Evolutionary conservation across 192 early-diverging fungal genomes (phyloP).

Genomic region (Cetraspora pellucida): DNA sequence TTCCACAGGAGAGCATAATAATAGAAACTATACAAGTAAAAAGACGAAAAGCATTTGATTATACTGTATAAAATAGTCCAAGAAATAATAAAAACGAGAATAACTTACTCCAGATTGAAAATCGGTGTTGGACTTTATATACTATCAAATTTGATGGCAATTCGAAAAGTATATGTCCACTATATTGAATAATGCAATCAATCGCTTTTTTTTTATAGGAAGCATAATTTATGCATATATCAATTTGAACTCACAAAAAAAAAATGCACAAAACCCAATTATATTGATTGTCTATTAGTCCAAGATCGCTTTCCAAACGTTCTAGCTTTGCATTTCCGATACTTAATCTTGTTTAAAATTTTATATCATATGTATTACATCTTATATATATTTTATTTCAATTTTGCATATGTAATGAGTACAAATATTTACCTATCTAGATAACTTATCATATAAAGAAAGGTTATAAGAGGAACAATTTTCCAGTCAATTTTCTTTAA

Average conservation of each 20-base stretch:
- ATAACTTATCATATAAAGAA: no score
- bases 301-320: slow-evolving; percentile 46
- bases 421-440: no score
- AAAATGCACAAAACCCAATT: slow-evolving; percentile 68
- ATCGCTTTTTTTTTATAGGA: neutral
- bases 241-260: slow-evolving; percentile 58
- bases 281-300: slow-evolving; percentile 48
- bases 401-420: no score
- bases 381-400: no score
- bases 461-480: no score
- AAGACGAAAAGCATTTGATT: neutral
- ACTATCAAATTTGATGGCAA: slow-evolving; percentile 71
- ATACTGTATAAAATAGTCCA: neutral
- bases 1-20: slow-evolving; percentile 59
- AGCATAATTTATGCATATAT: no score
- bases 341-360: neutral
- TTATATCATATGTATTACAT: no score
- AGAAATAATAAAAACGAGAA: no score
- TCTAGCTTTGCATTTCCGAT: slow-evolving; percentile 63
- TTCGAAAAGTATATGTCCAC: slow-evolving; percentile 70
- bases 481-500: no score
- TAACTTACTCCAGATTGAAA: slow-evolving; percentile 46
- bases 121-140: slow-evolving; percentile 53
- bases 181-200: neutral
- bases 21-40: slow-evolving; percentile 39